A percentile compares a stretch with the other conserved stretches of the same genome.
These are phyloP conservation scores for Tolypocladium ophioglossoides DNA, from an alignment of 2,329 filamentous ascomycete genomes.

Conservation along the genomic window DNA sequence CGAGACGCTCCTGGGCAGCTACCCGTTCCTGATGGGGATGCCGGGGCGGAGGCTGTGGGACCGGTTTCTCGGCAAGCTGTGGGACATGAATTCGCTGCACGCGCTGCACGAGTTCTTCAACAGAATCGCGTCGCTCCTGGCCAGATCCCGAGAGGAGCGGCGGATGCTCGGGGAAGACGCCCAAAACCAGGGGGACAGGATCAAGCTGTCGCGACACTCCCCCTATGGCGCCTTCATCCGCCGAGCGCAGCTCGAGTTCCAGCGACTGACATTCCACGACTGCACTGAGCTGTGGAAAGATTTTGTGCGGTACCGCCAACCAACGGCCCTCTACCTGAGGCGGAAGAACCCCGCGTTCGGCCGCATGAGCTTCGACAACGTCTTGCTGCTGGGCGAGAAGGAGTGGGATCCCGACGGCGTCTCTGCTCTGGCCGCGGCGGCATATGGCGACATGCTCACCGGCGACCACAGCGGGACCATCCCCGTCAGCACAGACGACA, in stretches of 20 bases:
- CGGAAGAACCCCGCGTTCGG: slow-evolving; percentile 50
- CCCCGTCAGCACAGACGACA: slow-evolving; percentile 63
- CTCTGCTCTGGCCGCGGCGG: slow-evolving; percentile 33
- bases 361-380: slow-evolving; percentile 45
- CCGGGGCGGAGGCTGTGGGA: slow-evolving; percentile 84
- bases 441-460: slow-evolving; percentile 43
- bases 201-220: slow-evolving; percentile 60
- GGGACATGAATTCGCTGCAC: slow-evolving; percentile 75
- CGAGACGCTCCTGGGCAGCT: slow-evolving; percentile 43
- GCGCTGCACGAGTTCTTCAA: slow-evolving; percentile 69
- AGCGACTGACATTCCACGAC: slow-evolving; percentile 69
- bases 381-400: slow-evolving; percentile 37
- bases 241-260: slow-evolving; percentile 68
- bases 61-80: slow-evolving; percentile 68
- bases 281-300: slow-evolving; percentile 68
- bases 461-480: slow-evolving; percentile 28
- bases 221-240: slow-evolving; percentile 76
- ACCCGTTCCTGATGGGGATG: slow-evolving; percentile 43
- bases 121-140: slow-evolving; percentile 44
- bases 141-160: slow-evolving; percentile 50
- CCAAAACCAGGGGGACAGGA: slow-evolving; percentile 32
- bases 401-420: slow-evolving; percentile 37
- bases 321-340: slow-evolving; percentile 57
- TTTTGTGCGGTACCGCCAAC: slow-evolving; percentile 71
- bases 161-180: slow-evolving; percentile 37